Conservation (phyloP, 78 protist species). For the Dictyostelium brefeldianum region DNA sequence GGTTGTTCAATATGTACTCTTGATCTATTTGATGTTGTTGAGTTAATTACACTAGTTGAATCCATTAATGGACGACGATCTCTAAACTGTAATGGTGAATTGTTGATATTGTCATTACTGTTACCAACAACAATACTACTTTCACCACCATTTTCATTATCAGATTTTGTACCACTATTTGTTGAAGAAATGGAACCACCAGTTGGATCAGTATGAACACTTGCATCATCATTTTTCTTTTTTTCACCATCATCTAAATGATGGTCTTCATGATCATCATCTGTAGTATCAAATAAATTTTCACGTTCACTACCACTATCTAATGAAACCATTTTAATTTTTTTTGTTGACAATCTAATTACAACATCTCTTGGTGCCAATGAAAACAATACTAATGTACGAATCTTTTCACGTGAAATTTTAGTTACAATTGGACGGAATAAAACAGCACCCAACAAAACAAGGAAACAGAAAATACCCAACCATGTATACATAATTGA, state of each 20-base stretch:
- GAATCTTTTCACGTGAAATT: constrained; percentile 51
- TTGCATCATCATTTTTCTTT: not conserved
- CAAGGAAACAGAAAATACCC: constrained; percentile 5
- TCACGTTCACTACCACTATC: constrained; percentile 65
- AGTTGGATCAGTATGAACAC: not conserved
- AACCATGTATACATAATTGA: constrained; percentile 31
- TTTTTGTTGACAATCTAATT: constrained; percentile 4
- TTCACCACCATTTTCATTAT: not conserved
- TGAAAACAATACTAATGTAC: constrained; percentile 39
- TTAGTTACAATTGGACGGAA: constrained; percentile 41
- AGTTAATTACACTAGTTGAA: not conserved
- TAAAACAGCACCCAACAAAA: not conserved
- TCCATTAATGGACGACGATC: constrained; percentile 19
- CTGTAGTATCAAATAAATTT: not conserved
- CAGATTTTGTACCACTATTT: not conserved
- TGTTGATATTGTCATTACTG: not conserved
- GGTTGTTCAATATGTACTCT: not conserved
- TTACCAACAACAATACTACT: not conserved
- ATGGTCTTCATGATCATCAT: not conserved
- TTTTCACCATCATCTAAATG: not conserved
- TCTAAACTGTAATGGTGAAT: not conserved
- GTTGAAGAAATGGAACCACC: not conserved
- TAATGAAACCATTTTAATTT: constrained; percentile 13
- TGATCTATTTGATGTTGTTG: not conserved
- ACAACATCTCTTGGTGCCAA: constrained; percentile 61